Base-by-base conservation (phyloP, 805 yeast species). In the Metschnikowia hibisci region DNA sequence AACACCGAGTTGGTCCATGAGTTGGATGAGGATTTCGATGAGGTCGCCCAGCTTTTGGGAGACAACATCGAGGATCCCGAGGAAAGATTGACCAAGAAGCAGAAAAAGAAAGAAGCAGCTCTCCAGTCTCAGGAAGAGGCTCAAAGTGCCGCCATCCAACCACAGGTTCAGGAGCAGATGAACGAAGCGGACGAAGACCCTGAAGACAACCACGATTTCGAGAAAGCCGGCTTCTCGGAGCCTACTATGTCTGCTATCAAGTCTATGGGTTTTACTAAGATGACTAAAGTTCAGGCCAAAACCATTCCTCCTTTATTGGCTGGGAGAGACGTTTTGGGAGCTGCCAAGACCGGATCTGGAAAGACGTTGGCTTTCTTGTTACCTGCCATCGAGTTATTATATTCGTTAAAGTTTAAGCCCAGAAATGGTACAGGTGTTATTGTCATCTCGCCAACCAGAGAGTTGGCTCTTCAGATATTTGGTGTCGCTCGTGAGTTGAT, bases 291-390 rank as follows among this genome's bases (percentile, higher is more conserved):
- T 8, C 99, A 93, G 67, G 84, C 95, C 22, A 81, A 91, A 67
- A 89, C 99, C 10, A 93, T 93, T 43, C 98, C 99, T 6, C 98
- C 99, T 9, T 73, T 93, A 49, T 69, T 95, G 50, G 97, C 98
- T 1, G 99, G 99, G 34, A 80, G 91, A 55, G 99, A 93, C 67
- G 98, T 95, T 15, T 75, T 93, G 42, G 99, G 99, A 53, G 99
- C 99, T n/a, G 99, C 99, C 44, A 91, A 90, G 69, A 93, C 99
- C 3, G 99, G 99, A 42, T 89, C 97, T 1, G 99, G 99, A 62
- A 93, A 93, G 71, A 93, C 99, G 0, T 71, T 95, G 48, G 98
- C 99, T 8, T 93, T 93, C 56, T 72, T 93, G 58, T 77, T 93
- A 47, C 99, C 99, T 11, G 99, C 99, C 26, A 84, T 93, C 51